phyloP scores from a whole-genome alignment of 2,329 filamentous ascomycete species.

The Ceratocystiopsis sp. region DNA sequence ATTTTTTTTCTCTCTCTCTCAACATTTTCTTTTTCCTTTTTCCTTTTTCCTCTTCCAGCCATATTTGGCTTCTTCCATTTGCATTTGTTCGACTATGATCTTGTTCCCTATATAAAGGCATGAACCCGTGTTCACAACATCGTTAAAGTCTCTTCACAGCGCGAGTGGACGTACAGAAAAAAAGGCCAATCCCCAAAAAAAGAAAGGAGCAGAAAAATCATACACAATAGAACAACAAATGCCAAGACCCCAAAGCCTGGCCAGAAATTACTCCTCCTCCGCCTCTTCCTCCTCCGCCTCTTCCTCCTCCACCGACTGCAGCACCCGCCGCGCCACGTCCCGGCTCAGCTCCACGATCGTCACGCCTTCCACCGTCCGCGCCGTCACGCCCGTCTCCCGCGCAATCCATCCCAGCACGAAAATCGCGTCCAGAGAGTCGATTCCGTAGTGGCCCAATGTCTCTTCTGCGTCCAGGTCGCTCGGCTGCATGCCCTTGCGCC shows the following conservation, averaged over 20 bases:
- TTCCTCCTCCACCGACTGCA: not conserved
- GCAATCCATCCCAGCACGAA: slow-evolving; percentile 11
- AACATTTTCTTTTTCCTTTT: no score
- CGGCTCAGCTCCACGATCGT: slow-evolving; percentile 8
- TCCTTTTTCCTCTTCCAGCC: no score
- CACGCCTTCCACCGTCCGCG: slow-evolving; percentile 9
- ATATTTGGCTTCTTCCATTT: no score
- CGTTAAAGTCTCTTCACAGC: no score
- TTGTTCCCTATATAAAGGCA: no score
- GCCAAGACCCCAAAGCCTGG: not conserved
- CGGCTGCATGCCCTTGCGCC: slow-evolving; percentile 9
- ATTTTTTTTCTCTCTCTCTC: no score
- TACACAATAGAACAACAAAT: not conserved
- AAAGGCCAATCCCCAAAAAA: not conserved
- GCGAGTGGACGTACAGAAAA: no score
- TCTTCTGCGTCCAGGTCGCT: slow-evolving; percentile 8
- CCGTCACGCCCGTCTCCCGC: slow-evolving; percentile 9
- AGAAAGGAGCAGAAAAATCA: not conserved
- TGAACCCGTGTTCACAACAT: no score
- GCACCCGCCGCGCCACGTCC: slow-evolving; percentile 3
- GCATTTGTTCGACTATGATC: no score
- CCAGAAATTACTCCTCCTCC: not conserved
- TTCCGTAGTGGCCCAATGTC: slow-evolving; percentile 9
- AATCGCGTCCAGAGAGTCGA: slow-evolving; percentile 12
- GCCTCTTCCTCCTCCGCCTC: not conserved